Conservation (phyloP, 139 green algal species). For the Nannochloris sp. region DNA sequence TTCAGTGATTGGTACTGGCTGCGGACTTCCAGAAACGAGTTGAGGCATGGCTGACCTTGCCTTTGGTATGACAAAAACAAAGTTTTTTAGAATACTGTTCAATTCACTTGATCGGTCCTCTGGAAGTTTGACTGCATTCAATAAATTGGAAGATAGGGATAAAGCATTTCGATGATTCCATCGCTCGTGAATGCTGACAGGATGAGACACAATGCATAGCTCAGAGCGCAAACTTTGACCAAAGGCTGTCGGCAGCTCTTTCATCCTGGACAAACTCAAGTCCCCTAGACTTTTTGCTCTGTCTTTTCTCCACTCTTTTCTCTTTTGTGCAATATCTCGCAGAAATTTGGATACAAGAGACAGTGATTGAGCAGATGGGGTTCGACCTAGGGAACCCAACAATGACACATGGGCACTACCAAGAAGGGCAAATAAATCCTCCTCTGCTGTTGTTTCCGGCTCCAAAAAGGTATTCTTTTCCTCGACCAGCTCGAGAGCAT, state of each 20-base stretch:
- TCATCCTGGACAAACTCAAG: slow-evolving; percentile 12
- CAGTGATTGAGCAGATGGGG: slow-evolving; percentile 9
- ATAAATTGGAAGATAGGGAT: slow-evolving; percentile 6
- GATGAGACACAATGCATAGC: not conserved
- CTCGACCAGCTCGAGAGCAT: not conserved
- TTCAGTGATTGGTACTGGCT: slow-evolving; percentile 25
- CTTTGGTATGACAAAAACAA: slow-evolving; percentile 76
- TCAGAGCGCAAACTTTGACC: slow-evolving; percentile 19
- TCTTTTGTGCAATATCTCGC: slow-evolving; percentile 8
- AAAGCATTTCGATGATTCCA: slow-evolving; percentile 6
- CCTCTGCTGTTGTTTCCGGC: not conserved
- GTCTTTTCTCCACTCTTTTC: slow-evolving; percentile 15
- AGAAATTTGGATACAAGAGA: slow-evolving; percentile 2
- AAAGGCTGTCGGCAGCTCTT: slow-evolving; percentile 16
- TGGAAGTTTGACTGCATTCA: slow-evolving; percentile 26
- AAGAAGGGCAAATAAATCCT: not conserved
- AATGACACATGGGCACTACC: slow-evolving; percentile 1
- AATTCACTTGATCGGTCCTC: slow-evolving; percentile 19
- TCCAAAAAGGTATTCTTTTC: not conserved
- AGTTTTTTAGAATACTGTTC: slow-evolving; percentile 55
- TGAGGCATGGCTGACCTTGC: slow-evolving; percentile 46
- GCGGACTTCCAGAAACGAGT: slow-evolving; percentile 40
- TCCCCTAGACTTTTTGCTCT: slow-evolving; percentile 16
- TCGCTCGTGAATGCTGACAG: not conserved
- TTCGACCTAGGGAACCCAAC: not conserved